phyloP scores from a whole-genome alignment of 164 flowering plant genomes.

The Paratinospora sagittata region DNA sequence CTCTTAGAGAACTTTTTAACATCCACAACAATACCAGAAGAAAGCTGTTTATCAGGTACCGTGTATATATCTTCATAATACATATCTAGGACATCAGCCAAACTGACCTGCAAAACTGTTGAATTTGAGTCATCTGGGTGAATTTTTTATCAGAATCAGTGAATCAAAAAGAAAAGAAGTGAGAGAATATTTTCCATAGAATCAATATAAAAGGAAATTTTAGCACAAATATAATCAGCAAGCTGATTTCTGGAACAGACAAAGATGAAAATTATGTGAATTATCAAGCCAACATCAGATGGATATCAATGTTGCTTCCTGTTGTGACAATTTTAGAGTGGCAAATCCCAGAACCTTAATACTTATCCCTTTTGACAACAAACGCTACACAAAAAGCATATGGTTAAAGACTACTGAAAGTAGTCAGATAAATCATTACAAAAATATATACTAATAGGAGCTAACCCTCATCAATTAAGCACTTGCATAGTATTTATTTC shows the following conservation, averaged over 20 bases:
- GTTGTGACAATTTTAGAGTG: background rate
- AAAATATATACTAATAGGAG: too few species aligned
- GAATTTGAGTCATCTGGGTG: slow-evolving; percentile 11
- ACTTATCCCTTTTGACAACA: background rate
- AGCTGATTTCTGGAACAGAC: background rate
- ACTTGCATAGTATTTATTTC: too few species aligned
- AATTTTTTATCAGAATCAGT: background rate
- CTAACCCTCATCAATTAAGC: too few species aligned
- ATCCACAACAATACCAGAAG: slow-evolving; percentile 30
- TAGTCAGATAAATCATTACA: too few species aligned
- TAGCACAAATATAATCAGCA: background rate
- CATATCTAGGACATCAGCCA: slow-evolving; percentile 75
- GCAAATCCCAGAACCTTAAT: background rate
- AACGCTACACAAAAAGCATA: background rate
- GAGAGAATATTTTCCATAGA: background rate
- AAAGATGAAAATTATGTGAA: background rate
- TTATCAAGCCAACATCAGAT: background rate
- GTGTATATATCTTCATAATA: slow-evolving; percentile 76
- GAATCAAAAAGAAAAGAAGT: background rate
- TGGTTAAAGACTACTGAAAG: background rate
- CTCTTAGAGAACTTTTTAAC: slow-evolving; percentile 32
- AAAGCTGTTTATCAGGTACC: slow-evolving; percentile 52
- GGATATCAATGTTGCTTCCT: background rate
- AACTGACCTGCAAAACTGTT: slow-evolving; percentile 55
- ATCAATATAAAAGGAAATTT: background rate